Percentiles rank a stretch among this genome's conserved stretches.
Evolutionary conservation across 192 early-diverging fungal genomes (phyloP).

Genomic region (Mortierella alpina): DNA sequence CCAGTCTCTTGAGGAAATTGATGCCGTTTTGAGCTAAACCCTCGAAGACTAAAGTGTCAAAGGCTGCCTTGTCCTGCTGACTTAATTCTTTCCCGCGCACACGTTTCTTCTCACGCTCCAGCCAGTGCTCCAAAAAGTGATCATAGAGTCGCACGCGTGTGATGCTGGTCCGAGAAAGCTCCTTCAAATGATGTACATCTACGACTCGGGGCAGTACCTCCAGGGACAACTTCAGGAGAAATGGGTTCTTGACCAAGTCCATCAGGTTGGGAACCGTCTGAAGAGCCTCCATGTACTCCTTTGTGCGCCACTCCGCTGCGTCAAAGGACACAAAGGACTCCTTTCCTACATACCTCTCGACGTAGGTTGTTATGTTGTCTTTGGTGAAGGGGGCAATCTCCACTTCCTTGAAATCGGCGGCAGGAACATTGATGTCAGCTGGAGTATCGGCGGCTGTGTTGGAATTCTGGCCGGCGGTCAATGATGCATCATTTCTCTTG

Average conservation of each 20-base stretch:
- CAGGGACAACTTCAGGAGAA: neutral
- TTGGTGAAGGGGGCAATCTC: neutral
- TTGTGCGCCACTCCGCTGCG: neutral
- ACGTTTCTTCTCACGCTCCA: neutral
- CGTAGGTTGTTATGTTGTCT: neutral
- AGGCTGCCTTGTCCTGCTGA: neutral
- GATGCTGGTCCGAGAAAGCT: neutral
- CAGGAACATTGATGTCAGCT: too few species aligned
- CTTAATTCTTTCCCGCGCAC: neutral
- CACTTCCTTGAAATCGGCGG: neutral
- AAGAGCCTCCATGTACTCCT: constrained; percentile 1
- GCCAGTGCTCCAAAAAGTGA: neutral
- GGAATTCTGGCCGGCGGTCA: neutral
- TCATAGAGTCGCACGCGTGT: neutral
- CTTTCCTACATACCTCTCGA: neutral
- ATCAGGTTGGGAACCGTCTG: neutral
- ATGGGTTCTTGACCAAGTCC: neutral
- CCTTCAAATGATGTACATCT: neutral
- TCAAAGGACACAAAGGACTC: neutral
- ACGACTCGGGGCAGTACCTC: neutral
- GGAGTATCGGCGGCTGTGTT: neutral
- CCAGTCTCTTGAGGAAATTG: neutral
- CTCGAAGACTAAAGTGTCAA: neutral
- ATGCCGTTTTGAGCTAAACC: neutral
- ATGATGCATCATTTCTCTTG: too few species aligned